phyloP scores from a whole-genome alignment of 129 eudicot genomes.

The Arctium minus region DNA sequence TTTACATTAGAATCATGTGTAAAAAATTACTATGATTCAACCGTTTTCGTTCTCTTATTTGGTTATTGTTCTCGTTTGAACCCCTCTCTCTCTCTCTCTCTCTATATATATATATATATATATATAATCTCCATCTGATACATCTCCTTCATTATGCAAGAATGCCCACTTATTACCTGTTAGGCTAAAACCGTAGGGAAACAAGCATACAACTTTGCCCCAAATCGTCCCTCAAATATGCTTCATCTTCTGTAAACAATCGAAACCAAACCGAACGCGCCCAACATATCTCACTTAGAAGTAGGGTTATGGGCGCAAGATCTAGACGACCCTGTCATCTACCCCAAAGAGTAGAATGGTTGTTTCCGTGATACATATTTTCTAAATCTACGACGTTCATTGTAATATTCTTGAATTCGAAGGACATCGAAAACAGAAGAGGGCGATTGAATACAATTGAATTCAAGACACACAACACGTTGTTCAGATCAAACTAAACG shows the following conservation, averaged over 20 bases:
- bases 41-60: no score
- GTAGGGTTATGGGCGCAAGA: not conserved
- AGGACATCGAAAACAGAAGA: not conserved
- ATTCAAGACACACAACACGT: not conserved
- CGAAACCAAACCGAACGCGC: not conserved
- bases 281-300: no score
- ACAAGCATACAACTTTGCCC: not conserved
- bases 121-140: no score
- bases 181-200: not conserved
- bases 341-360: not conserved
- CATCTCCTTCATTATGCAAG: no score
- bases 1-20: no score
- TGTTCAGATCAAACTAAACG: not conserved
- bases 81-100: no score
- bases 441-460: not conserved
- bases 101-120: no score
- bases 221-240: not conserved
- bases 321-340: not conserved
- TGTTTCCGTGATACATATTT: no score
- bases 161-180: no score
- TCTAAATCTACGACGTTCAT: not conserved
- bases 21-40: no score
- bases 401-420: not conserved
- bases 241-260: not conserved
- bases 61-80: no score